These are phyloP conservation scores for Ceratocystis alfenasii DNA, from an alignment of 2,329 filamentous ascomycete species.

Conservation along the genomic window DNA sequence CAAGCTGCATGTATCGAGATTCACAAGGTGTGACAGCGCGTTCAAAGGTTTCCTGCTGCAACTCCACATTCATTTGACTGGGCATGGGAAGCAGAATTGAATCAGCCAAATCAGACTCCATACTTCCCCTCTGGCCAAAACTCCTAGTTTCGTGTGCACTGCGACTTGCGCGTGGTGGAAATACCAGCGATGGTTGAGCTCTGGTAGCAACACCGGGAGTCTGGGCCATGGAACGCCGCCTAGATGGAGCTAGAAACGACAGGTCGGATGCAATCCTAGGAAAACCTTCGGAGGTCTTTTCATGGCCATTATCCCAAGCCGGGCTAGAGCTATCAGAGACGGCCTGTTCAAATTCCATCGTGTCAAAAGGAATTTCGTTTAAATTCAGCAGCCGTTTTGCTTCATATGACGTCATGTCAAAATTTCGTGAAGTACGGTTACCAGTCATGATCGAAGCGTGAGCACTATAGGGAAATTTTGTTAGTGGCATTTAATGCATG, in stretches of 20 bases:
- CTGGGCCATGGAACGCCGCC: constrained; percentile 38
- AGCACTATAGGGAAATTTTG: constrained; percentile 11
- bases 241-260: constrained; percentile 37
- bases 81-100: not conserved
- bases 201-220: constrained; percentile 41
- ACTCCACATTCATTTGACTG: constrained; percentile 23
- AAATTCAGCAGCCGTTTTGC: constrained; percentile 35
- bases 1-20: constrained; percentile 46
- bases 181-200: constrained; percentile 23
- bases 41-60: constrained; percentile 24
- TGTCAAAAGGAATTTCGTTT: constrained; percentile 28
- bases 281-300: constrained; percentile 25
- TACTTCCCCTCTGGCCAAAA: not conserved
- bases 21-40: constrained; percentile 37
- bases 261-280: constrained; percentile 37
- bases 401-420: constrained; percentile 36
- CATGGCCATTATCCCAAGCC: constrained; percentile 22
- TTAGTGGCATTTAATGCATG: not conserved
- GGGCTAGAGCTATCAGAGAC: constrained; percentile 32
- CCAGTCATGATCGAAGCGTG: constrained; percentile 22
- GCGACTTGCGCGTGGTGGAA: constrained; percentile 8
- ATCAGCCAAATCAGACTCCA: not conserved
- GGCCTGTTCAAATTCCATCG: constrained; percentile 28
- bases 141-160: constrained; percentile 3
- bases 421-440: constrained; percentile 33